Conservation (phyloP, 2,329 filamentous ascomycete species). For the Fusarium multiceps region DNA sequence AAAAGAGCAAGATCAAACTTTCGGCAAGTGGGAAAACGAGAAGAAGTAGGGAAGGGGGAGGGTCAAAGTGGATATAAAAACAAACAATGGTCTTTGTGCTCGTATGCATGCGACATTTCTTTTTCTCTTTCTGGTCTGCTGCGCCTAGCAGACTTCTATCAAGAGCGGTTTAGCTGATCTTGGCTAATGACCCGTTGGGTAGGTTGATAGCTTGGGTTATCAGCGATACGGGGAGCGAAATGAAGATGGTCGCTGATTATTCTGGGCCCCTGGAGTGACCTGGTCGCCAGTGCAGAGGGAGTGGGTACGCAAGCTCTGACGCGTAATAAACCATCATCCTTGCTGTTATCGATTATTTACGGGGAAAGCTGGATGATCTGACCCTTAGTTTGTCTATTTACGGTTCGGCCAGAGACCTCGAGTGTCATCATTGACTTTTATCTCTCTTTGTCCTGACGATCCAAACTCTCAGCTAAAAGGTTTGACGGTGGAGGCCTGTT, state of each 20-base stretch:
- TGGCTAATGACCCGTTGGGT: constrained; percentile 4
- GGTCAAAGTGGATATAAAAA: constrained; percentile 22
- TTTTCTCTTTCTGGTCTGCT: constrained; percentile 3
- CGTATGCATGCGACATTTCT: background rate
- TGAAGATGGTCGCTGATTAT: constrained; percentile 26
- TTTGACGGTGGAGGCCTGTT: background rate
- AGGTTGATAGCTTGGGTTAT: constrained; percentile 3
- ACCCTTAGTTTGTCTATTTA: background rate
- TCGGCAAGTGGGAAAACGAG: constrained; percentile 18
- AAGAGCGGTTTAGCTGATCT: constrained; percentile 6
- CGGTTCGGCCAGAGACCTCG: background rate
- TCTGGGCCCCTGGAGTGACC: constrained; percentile 9
- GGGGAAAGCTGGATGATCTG: constrained; percentile 10
- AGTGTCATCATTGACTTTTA: constrained; percentile 6
- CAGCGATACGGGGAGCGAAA: constrained; percentile 22
- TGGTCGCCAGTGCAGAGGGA: background rate
- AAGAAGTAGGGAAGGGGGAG: background rate
- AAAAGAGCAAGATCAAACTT: constrained; percentile 12
- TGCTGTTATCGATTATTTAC: background rate
- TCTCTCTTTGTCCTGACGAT: constrained; percentile 9
- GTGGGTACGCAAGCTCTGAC: constrained; percentile 19
- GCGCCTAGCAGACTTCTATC: constrained; percentile 3
- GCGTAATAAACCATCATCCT: constrained; percentile 18
- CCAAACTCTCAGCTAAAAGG: background rate
- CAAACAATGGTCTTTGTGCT: background rate